These are phyloP conservation scores for Linnemannia zychae DNA, from an alignment of 192 early-diverging fungal species.

Conservation along the genomic window DNA sequence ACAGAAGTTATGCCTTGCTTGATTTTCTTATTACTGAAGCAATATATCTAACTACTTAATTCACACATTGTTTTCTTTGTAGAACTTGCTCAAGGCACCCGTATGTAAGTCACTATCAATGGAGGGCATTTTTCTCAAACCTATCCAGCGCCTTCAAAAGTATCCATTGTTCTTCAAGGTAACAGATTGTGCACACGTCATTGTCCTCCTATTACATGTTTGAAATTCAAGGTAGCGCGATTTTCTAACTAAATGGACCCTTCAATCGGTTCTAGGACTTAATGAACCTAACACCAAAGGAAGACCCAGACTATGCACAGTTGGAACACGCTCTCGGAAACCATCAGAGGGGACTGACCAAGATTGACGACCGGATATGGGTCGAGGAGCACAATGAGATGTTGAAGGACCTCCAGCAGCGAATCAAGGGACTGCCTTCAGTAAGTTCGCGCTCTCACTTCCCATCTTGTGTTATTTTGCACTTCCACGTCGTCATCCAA, in stretches of 20 bases:
- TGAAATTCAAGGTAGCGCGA: not conserved
- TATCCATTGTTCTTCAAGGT: constrained; percentile 67
- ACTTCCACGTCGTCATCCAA: not conserved
- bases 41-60: not conserved
- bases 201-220: too few relatives aligned
- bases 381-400: constrained; percentile 53
- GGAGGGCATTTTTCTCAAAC: constrained; percentile 60
- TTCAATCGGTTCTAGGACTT: constrained; percentile 20
- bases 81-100: constrained; percentile 48
- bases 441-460: too few relatives aligned
- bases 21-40: not conserved
- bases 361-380: constrained; percentile 56
- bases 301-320: constrained; percentile 34
- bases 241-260: not conserved
- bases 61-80: not conserved
- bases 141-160: constrained; percentile 61
- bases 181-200: too few relatives aligned
- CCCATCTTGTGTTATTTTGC: too few relatives aligned
- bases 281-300: constrained; percentile 29
- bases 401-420: constrained; percentile 45
- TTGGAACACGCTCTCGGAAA: constrained; percentile 31
- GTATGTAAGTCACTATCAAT: constrained; percentile 57
- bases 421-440: constrained; percentile 50
- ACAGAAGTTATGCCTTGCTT: not conserved
- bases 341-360: constrained; percentile 42